phyloP scores from a whole-genome alignment of 768 basidiomycete genomes.

The Boletus sp. region DNA sequence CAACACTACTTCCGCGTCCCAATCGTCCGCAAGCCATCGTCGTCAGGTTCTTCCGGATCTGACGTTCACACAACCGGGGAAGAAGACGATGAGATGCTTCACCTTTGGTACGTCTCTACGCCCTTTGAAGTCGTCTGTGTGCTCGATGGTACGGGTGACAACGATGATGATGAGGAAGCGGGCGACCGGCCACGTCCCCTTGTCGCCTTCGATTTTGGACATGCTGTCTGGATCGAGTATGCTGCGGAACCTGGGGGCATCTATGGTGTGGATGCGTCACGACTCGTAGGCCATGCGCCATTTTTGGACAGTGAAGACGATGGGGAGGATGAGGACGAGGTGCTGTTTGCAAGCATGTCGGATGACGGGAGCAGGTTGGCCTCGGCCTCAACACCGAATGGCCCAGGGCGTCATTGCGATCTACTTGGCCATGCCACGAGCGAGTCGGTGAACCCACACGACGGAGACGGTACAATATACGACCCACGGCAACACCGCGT shows the following conservation, averaged over 20 bases:
- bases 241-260: conserved; percentile 32
- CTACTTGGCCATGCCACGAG: background rate
- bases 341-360: conserved; percentile 3
- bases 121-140: conserved; percentile 75
- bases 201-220: conserved; percentile 85
- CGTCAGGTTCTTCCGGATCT: conserved; percentile 2
- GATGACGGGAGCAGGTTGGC: conserved; percentile 6
- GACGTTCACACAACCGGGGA: conserved; percentile 6
- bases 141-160: conserved; percentile 39
- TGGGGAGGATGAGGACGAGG: conserved; percentile 21
- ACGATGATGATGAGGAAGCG: conserved; percentile 34
- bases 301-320: conserved; percentile 32
- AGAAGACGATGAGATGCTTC: conserved; percentile 56
- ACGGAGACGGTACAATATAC: conserved; percentile 17
- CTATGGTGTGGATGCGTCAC: conserved; percentile 30
- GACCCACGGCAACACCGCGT: conserved; percentile 30
- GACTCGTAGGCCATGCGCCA: conserved; percentile 26
- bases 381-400: conserved; percentile 5
- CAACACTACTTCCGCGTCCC: conserved; percentile 79
- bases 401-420: background rate
- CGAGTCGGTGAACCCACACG: conserved; percentile 11
- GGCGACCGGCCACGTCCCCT: conserved; percentile 60
- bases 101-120: conserved; percentile 67
- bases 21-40: conserved; percentile 32
- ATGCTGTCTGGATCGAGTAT: conserved; percentile 81